Evolutionary conservation across 306 rosid genomes (phyloP).

Genomic region (Senna tora): DNA sequence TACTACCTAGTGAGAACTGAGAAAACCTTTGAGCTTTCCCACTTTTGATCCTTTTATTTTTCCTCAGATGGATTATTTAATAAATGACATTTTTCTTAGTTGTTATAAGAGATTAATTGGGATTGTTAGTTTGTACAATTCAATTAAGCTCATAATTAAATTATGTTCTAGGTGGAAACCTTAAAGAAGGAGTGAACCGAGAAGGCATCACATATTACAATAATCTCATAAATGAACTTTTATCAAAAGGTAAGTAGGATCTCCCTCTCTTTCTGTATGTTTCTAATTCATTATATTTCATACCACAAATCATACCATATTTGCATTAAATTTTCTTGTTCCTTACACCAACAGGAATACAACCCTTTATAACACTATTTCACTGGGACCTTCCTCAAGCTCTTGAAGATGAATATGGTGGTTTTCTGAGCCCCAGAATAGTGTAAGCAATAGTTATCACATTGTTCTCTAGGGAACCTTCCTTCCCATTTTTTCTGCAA

Average conservation of each 20-base stretch:
- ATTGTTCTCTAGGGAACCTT: neutral
- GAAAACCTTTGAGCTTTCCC: slow-evolving; percentile 33
- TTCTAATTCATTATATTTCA: neutral
- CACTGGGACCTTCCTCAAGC: slow-evolving; percentile 56
- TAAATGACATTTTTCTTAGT: neutral
- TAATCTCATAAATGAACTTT: slow-evolving; percentile 45
- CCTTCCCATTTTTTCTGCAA: slow-evolving; percentile 2
- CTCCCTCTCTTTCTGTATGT: no score
- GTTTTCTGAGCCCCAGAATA: slow-evolving; percentile 44
- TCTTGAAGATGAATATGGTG: slow-evolving; percentile 46
- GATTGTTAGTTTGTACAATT: neutral
- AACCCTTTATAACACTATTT: slow-evolving; percentile 65
- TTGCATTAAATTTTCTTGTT: slow-evolving; percentile 4
- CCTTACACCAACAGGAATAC: slow-evolving; percentile 43
- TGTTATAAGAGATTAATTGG: neutral
- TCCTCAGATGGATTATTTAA: slow-evolving; percentile 1
- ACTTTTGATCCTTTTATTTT: slow-evolving; percentile 7
- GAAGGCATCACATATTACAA: slow-evolving; percentile 51
- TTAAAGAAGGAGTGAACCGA: slow-evolving; percentile 41
- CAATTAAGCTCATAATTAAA: neutral
- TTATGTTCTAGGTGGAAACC: slow-evolving; percentile 38
- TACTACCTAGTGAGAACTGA: slow-evolving; percentile 68
- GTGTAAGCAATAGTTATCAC: slow-evolving; percentile 37
- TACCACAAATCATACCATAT: slow-evolving; percentile 4
- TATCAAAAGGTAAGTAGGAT: slow-evolving; percentile 41